Percentiles rank a stretch among this genome's conserved stretches.
Evolutionary conservation across 805 yeast species (phyloP).

Genomic region (Candida germanica): DNA sequence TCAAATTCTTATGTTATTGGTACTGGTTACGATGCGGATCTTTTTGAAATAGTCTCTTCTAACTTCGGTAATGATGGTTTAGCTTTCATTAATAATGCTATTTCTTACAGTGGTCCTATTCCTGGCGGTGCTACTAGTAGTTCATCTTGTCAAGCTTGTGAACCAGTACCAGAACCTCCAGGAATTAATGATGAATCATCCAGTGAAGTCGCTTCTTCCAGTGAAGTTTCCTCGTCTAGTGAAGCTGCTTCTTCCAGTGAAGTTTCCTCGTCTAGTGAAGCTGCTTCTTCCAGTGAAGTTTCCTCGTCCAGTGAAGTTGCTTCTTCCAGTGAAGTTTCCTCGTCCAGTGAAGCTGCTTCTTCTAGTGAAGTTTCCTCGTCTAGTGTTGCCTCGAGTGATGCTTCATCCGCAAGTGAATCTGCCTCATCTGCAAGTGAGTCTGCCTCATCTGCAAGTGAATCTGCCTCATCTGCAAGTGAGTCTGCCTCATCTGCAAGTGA

Average conservation of each 20-base stretch:
- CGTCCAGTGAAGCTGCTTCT: slow-evolving; percentile 3
- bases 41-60: background rate
- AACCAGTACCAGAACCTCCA: slow-evolving; percentile 12
- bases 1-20: slow-evolving; percentile 4
- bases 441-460: no score
- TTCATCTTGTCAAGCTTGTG: slow-evolving; percentile 13
- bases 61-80: slow-evolving; percentile 9
- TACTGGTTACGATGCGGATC: slow-evolving; percentile 1
- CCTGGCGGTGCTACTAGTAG: slow-evolving; percentile 11
- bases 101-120: slow-evolving; percentile 13
- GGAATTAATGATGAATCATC: slow-evolving; percentile 4
- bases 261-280: background rate
- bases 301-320: slow-evolving; percentile 5
- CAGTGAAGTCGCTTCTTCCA: slow-evolving; percentile 1
- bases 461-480: no score
- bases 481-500: no score
- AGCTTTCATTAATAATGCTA: slow-evolving; percentile 7
- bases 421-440: no score
- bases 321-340: slow-evolving; percentile 1
- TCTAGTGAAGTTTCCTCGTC: slow-evolving; percentile 3
- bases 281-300: slow-evolving; percentile 1
- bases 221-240: background rate
- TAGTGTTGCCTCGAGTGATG: no score
- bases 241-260: background rate
- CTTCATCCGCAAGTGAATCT: no score